Conservation (phyloP, 192 early-diverging fungal genomes). For the Paraglomus brasilianum region DNA sequence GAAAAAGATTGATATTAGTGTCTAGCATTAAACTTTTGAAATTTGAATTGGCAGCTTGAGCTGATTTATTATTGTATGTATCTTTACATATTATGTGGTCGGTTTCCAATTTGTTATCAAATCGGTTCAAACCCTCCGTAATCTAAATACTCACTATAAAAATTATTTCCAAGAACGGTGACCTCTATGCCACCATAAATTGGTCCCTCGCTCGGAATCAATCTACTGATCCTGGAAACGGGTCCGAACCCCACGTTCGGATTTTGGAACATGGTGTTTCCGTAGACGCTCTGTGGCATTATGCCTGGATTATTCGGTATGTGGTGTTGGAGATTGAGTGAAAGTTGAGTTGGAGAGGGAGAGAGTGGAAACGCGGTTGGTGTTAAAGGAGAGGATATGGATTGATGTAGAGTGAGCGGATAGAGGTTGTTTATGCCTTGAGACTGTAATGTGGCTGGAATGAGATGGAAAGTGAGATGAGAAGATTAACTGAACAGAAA, state of each 20-base stretch:
- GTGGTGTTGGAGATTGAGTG: constrained; percentile 18
- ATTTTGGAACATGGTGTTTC: constrained; percentile 38
- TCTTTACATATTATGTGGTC: no score
- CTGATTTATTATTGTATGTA: no score
- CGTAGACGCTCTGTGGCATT: constrained; percentile 13
- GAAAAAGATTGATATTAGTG: neutral
- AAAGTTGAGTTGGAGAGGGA: constrained; percentile 20
- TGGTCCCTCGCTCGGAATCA: constrained; percentile 85
- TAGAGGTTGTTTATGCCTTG: neutral
- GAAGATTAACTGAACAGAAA: no score
- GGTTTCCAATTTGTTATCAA: neutral
- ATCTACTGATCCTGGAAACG: constrained; percentile 59
- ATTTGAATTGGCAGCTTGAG: no score
- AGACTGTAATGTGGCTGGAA: no score
- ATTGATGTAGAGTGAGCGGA: constrained; percentile 27
- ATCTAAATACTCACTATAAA: constrained; percentile 55
- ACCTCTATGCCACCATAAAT: constrained; percentile 83
- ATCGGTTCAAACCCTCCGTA: neutral
- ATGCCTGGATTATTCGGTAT: neutral
- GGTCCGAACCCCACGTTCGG: constrained; percentile 33
- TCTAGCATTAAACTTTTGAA: no score
- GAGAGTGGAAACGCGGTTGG: constrained; percentile 19
- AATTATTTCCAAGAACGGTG: constrained; percentile 79
- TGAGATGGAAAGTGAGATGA: no score
- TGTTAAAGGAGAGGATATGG: constrained; percentile 17